Evolutionary conservation across 1,139 yeast genomes (phyloP), one percentile per base, ranked within the genome.

Genomic region (Candida neerlandica): DNA sequence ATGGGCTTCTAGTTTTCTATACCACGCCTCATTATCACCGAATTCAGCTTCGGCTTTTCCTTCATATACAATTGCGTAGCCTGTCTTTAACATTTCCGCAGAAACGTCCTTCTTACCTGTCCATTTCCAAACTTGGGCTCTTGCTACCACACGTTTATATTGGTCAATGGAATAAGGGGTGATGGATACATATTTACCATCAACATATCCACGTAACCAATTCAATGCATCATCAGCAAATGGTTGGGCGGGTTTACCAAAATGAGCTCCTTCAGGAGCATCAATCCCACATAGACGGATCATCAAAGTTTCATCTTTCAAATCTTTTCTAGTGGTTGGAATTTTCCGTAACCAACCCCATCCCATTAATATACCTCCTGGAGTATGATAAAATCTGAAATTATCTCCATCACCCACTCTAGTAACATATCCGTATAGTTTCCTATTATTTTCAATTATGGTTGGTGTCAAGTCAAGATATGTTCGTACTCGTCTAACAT

Each of bases 331-430:
- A 34, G 71, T 64, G 42, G 59, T 78, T 49, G 62, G 86, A 45
- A 69, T 71, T 38, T 52, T 60, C 47, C 98, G 71, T 16, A 89
- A 62, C 96, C 97, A 90, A 10, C 96, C 94, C 99, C 99, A 94
- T 0, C 99, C 99, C 4, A 85, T 80, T 1, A 85, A 60, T 0
- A 78, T 51, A 0, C 99, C 99, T 3, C 98, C 98, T 0, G 99
- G 99, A 0, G 96, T 85, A 64, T 94, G 99, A 62, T 77, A 94
- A 57, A 94, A 82, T 48, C 94, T 86, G 66, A 94, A 94, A 63
- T 92, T 92, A 64, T 94, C 99, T 4, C 97, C 99, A 66, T 94
- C 99, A 0, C 98, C 98, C 0, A 94, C 99, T 2, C 95, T 75
- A 0, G 97, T 89, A 5, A 92, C 97, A 49, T 78, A 76, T 0